Evolutionary conservation across 805 yeast genomes (phyloP), one percentile per base, ranked within the genome.

Genomic region (Saturnispora serradocipensis): DNA sequence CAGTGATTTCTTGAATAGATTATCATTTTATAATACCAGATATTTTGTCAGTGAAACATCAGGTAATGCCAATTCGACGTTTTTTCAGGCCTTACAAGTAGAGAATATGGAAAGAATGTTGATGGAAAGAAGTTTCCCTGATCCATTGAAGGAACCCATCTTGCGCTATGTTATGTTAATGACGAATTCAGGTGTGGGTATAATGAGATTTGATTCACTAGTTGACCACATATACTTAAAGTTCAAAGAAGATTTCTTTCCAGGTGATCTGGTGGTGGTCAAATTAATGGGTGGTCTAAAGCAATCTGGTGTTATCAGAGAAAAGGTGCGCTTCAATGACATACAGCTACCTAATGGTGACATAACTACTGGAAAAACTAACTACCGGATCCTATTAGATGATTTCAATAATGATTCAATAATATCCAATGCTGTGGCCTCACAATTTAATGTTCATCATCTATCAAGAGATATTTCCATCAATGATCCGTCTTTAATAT

Each of bases 41-140:
- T 86, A 88, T 65, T 93, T 93, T 68, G 93, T 89, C 11, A 93
- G 98, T 70, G 99, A 93, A 68, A 85, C 91, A 46, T 88, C 97
- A 0, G 99, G 99, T 13, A 87, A 88, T 61, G 84, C 97, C 16
- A 85, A 95, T 60, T 74, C 91, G 53, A 88, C 97, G 0, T 93
- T 78, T 65, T 90, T 90, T 65, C 95, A 93, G 61, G 99, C 98
- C 0, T 73, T 80, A 44, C 80, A 81, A 50, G 81, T 86, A 53
- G 99, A 91, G 69, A 76, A 77, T 56, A 72, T 70, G 50, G 84
- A 80, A 63, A 73, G 79, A 61, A 65, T 68, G 51, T 80, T 78
- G 55, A 88, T 91, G 49, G 95, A 89, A 61, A 72, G 76, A 51
- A 77, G 79, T 61, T 93, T 93, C 65, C 99, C 99, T 5, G 95